These are phyloP conservation scores for Aciculosporium take DNA, from an alignment of 2,329 filamentous ascomycete species.

Conservation along the genomic window DNA sequence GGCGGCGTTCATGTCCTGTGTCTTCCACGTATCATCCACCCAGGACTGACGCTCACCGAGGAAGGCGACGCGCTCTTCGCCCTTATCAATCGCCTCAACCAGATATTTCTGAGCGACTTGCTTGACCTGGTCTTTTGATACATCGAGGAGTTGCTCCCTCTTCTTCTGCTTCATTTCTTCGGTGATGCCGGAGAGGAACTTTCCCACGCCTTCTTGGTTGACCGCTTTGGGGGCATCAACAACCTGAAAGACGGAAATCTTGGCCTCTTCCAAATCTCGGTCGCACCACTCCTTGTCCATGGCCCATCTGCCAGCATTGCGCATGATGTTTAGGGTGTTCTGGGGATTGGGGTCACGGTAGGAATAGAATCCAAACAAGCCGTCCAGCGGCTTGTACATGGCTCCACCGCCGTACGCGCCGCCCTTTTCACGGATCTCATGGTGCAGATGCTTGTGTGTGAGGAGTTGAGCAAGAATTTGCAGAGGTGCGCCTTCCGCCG, in stretches of 20 bases:
- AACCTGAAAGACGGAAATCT: slow-evolving; percentile 83
- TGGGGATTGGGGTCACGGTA: slow-evolving; percentile 93
- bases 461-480: slow-evolving; percentile 83
- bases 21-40: slow-evolving; percentile 59
- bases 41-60: slow-evolving; percentile 75
- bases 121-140: slow-evolving; percentile 65
- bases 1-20: slow-evolving; percentile 56
- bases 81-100: slow-evolving; percentile 48
- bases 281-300: slow-evolving; percentile 67
- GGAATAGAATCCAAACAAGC: slow-evolving; percentile 86
- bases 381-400: slow-evolving; percentile 64
- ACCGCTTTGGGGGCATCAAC: slow-evolving; percentile 82
- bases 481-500: slow-evolving; percentile 60
- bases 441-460: slow-evolving; percentile 91
- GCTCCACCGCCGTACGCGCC: slow-evolving; percentile 92
- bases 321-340: slow-evolving; percentile 77
- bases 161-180: slow-evolving; percentile 79
- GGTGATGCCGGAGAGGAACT: slow-evolving; percentile 73
- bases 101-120: slow-evolving; percentile 71
- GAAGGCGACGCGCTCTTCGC: slow-evolving; percentile 52
- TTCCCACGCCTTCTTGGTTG: slow-evolving; percentile 71
- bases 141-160: slow-evolving; percentile 74
- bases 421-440: slow-evolving; percentile 94
- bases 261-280: slow-evolving; percentile 85
- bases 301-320: slow-evolving; percentile 69